phyloP scores from a whole-genome alignment of 495 filamentous ascomycete genomes.

The Xylaria longipes region DNA sequence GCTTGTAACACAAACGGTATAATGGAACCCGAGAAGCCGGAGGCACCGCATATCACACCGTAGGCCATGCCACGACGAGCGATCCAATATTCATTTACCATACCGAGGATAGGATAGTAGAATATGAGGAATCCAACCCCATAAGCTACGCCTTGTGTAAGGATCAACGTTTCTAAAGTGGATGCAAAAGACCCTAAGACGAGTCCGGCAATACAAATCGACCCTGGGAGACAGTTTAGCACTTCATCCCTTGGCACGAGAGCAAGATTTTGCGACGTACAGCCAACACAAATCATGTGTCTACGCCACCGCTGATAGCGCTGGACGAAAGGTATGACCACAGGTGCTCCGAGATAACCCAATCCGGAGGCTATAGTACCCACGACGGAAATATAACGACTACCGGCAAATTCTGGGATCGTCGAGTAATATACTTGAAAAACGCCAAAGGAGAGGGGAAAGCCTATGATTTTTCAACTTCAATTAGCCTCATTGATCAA shows the following conservation, averaged over 20 bases:
- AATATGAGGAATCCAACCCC: constrained; percentile 46
- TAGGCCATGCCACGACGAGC: constrained; percentile 50
- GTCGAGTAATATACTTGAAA: constrained; percentile 47
- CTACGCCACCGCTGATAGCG: constrained; percentile 37
- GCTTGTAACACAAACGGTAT: constrained; percentile 46
- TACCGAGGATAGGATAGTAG: constrained; percentile 44
- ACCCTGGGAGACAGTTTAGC: constrained; percentile 17
- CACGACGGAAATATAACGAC: constrained; percentile 40
- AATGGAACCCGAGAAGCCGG: constrained; percentile 43
- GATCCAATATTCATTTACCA: constrained; percentile 39
- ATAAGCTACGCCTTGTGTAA: constrained; percentile 48
- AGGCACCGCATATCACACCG: constrained; percentile 48
- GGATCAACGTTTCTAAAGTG: constrained; percentile 38
- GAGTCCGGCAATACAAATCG: constrained; percentile 39
- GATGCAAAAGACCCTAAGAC: constrained; percentile 43
- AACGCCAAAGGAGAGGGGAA: constrained; percentile 45
- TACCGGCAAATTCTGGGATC: constrained; percentile 38
- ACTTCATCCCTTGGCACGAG: not conserved
- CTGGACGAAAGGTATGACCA: constrained; percentile 38
- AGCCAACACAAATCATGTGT: constrained; percentile 43
- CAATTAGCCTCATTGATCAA: not conserved
- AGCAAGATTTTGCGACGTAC: not conserved
- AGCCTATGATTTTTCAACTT: constrained; percentile 31
- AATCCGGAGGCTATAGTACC: constrained; percentile 43
- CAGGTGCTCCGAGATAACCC: constrained; percentile 40